Conservation (phyloP, 257 asterid genomes). For the Solanum sitiens region DNA sequence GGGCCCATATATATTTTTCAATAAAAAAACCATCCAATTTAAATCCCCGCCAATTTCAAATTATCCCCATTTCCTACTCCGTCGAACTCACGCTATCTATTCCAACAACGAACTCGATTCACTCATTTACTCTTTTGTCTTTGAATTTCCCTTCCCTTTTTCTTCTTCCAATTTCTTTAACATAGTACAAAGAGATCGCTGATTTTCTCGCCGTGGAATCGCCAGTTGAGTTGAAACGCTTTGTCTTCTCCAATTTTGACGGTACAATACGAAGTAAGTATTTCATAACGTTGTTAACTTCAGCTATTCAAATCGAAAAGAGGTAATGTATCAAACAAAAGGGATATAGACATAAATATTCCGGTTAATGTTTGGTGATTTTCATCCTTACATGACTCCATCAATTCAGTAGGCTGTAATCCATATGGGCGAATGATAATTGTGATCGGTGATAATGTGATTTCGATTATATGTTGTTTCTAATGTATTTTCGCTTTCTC, state of each 20-base stretch:
- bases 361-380: not conserved
- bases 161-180: not conserved
- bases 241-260: not conserved
- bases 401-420: not conserved
- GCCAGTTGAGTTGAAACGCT: not conserved
- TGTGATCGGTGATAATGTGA: not conserved
- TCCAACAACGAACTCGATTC: not conserved
- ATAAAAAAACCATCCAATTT: not conserved
- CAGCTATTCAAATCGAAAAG: not conserved
- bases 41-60: not conserved
- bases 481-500: not conserved
- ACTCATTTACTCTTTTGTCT: not conserved
- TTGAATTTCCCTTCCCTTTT: not conserved
- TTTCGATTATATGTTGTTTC: not conserved
- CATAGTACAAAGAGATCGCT: not conserved
- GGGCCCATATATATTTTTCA: not conserved
- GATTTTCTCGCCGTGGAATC: not conserved
- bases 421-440: not conserved
- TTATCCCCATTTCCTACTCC: not conserved
- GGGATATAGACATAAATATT: not conserved
- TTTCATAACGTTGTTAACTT: not conserved
- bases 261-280: not conserved
- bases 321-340: not conserved
- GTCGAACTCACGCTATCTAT: not conserved
- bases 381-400: not conserved